phyloP scores from a whole-genome alignment of 176 grass and related monocot species.

The Triticum timopheevii region DNA sequence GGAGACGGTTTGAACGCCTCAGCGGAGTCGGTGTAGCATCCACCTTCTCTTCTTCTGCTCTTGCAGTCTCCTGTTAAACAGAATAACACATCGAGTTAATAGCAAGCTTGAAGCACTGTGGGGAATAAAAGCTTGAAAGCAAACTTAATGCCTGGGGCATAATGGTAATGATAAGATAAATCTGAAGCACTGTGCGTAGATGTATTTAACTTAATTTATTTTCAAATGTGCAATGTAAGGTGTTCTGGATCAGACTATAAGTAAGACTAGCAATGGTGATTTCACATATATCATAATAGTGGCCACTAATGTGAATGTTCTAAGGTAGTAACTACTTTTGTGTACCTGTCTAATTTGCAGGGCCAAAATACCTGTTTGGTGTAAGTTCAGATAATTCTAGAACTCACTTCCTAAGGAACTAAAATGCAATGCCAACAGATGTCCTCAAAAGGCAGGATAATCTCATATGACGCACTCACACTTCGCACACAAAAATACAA shows the following conservation, averaged over 20 bases:
- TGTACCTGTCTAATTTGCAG: not conserved
- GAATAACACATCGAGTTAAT: not conserved
- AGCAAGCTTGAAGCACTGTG: not conserved
- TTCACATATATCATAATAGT: no score
- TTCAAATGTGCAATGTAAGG: not conserved
- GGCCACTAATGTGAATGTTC: not conserved
- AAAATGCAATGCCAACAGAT: not conserved
- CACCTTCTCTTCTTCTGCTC: not conserved
- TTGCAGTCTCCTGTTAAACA: constrained; percentile 13
- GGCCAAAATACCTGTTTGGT: not conserved
- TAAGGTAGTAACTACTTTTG: not conserved
- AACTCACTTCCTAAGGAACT: not conserved
- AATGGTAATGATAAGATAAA: not conserved
- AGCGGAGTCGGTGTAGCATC: constrained; percentile 23
- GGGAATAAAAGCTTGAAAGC: not conserved
- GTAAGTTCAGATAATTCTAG: not conserved
- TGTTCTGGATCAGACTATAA: not conserved
- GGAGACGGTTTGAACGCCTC: constrained; percentile 57
- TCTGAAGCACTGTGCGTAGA: not conserved
- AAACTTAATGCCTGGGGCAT: not conserved
- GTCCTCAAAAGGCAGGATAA: no score
- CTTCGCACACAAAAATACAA: not conserved
- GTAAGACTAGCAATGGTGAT: not conserved
- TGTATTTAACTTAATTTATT: not conserved
- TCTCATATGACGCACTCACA: not conserved